Percentiles rank a stretch among this genome's conserved stretches.
Conservation (phyloP, 23 red algal species). For the Gracilaria vermiculophylla region DNA sequence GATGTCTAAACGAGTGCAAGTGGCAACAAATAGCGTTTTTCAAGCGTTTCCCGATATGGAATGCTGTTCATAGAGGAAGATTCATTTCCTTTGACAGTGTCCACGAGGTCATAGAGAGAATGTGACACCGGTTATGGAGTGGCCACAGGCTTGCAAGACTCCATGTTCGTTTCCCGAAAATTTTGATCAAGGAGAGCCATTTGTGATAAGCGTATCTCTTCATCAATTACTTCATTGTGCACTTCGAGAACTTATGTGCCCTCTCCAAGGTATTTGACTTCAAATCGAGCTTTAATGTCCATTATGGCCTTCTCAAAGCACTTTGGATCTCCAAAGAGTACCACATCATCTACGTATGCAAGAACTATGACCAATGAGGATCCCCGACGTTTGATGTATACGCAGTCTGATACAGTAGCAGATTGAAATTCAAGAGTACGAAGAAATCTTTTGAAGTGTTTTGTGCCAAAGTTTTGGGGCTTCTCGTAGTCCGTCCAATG, state of each 20-base stretch:
- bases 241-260: not conserved
- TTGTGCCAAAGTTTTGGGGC: slow-evolving; percentile 52
- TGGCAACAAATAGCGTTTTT: slow-evolving; percentile 7
- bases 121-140: slow-evolving; percentile 7
- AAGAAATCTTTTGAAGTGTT: not conserved
- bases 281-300: not conserved
- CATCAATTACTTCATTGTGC: not conserved
- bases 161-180: not conserved
- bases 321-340: not conserved
- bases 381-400: not conserved
- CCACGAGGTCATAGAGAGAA: not conserved
- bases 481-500: slow-evolving; percentile 37
- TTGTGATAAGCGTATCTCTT: not conserved
- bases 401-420: not conserved
- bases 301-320: not conserved
- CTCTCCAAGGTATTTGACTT: not conserved
- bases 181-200: not conserved
- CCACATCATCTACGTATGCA: slow-evolving; percentile 27
- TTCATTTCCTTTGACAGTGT: not conserved
- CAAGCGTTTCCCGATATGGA: slow-evolving; percentile 10
- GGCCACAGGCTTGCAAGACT: not conserved
- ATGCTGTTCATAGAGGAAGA: not conserved
- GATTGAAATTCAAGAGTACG: not conserved
- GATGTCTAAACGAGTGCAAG: slow-evolving; percentile 1
- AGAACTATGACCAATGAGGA: not conserved